Evolutionary conservation across 2,329 filamentous ascomycete species (phyloP).

Genomic region (Diaporthe citrichinensis): DNA sequence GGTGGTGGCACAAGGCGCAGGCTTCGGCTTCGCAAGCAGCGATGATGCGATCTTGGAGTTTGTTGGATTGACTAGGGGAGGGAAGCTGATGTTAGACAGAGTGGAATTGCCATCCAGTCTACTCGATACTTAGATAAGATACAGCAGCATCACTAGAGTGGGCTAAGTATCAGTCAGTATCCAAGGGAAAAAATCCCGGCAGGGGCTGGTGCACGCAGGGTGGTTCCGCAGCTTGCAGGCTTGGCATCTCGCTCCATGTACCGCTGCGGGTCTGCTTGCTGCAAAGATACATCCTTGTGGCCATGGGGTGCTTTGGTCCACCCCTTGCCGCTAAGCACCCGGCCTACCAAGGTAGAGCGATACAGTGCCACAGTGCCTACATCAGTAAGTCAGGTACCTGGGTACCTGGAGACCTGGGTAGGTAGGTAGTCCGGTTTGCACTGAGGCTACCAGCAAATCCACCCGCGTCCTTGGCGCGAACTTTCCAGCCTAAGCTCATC

Average conservation of each 20-base stretch:
- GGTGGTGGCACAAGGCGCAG: slow-evolving; percentile 24
- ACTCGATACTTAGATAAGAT: slow-evolving; percentile 26
- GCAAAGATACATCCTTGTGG: slow-evolving; percentile 8
- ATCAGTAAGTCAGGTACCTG: not conserved
- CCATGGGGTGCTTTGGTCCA: not conserved
- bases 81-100: slow-evolving; percentile 14
- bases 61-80: slow-evolving; percentile 6
- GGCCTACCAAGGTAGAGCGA: not conserved
- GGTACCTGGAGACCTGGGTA: not conserved
- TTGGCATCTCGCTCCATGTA: slow-evolving; percentile 9
- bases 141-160: slow-evolving; percentile 3
- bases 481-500: slow-evolving; percentile 29
- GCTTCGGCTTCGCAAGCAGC: slow-evolving; percentile 27
- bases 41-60: slow-evolving; percentile 38
- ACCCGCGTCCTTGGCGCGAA: slow-evolving; percentile 29
- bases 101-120: slow-evolving; percentile 25
- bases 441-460: slow-evolving; percentile 21
- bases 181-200: slow-evolving; percentile 4
- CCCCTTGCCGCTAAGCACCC: not conserved
- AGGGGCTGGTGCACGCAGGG: slow-evolving; percentile 24
- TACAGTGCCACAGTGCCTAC: not conserved
- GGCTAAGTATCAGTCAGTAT: slow-evolving; percentile 6
- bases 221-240: slow-evolving; percentile 31
- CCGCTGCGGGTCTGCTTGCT: not conserved
- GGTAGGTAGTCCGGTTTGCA: not conserved